A percentile compares a stretch with the other conserved stretches of the same genome.
These are phyloP conservation scores for Aspergillus cejpii DNA, from an alignment of 2,329 filamentous ascomycete species.

Conservation along the genomic window DNA sequence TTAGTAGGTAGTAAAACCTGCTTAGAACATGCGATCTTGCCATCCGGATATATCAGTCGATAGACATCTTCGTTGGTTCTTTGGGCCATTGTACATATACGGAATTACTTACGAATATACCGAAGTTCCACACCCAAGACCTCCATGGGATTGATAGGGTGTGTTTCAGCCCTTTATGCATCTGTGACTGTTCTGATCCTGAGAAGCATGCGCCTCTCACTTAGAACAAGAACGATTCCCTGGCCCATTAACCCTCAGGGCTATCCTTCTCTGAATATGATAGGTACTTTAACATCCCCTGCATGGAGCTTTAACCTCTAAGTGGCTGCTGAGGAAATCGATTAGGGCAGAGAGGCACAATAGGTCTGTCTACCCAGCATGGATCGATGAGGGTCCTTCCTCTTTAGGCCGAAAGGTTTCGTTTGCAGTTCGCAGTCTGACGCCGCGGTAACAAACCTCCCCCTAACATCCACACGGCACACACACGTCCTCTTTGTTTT, in stretches of 20 bases:
- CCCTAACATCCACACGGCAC: not conserved
- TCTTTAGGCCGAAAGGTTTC: not conserved
- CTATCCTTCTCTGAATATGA: not conserved
- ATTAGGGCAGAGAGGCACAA: not conserved
- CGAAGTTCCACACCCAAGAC: not conserved
- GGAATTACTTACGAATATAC: not conserved
- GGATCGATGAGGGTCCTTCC: not conserved
- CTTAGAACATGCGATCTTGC: not conserved
- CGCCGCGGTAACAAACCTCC: not conserved
- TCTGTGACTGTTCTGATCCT: not conserved
- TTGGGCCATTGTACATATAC: constrained; percentile 8
- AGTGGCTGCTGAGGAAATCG: not conserved
- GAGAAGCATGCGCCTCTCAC: not conserved
- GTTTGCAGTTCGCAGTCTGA: not conserved
- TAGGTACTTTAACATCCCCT: not conserved
- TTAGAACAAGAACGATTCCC: not conserved
- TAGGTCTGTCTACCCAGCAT: not conserved
- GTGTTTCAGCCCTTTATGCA: too few species aligned
- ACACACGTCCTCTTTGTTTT: not conserved
- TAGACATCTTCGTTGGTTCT: not conserved
- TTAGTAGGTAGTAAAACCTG: constrained; percentile 6
- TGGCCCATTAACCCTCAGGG: not conserved
- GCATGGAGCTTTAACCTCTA: not conserved
- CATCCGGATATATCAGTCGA: not conserved
- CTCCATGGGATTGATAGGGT: too few species aligned